Evolutionary conservation across 495 filamentous ascomycete genomes (phyloP).

Genomic region (Aspergillus biplanus): DNA sequence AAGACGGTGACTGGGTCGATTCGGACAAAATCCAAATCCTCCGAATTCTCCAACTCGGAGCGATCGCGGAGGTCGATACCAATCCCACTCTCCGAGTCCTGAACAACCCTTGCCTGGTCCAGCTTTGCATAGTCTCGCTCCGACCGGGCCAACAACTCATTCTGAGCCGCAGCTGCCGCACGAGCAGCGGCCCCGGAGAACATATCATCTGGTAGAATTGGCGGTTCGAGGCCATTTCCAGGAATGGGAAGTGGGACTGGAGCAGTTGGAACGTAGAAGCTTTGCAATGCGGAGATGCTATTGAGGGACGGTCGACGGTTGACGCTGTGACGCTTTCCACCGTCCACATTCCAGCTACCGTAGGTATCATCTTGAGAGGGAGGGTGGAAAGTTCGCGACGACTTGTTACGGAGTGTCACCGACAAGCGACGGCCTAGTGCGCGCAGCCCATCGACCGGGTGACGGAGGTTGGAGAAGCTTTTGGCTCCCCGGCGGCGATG

Average conservation of each 20-base stretch:
- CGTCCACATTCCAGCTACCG: background rate
- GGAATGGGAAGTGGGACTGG: slow-evolving; percentile 41
- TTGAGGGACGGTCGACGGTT: slow-evolving; percentile 46
- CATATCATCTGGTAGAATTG: slow-evolving; percentile 42
- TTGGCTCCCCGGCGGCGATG: slow-evolving; percentile 45
- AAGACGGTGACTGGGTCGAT: slow-evolving; percentile 68
- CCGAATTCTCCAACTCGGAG: slow-evolving; percentile 47
- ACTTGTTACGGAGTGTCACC: slow-evolving; percentile 47
- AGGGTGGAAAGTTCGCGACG: slow-evolving; percentile 38
- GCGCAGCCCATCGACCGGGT: slow-evolving; percentile 49
- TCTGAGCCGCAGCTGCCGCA: slow-evolving; percentile 69
- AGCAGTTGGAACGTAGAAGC: slow-evolving; percentile 42
- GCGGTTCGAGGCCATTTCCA: slow-evolving; percentile 43
- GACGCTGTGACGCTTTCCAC: slow-evolving; percentile 32
- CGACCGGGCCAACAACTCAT: slow-evolving; percentile 54
- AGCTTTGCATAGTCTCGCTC: slow-evolving; percentile 39
- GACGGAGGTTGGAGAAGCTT: slow-evolving; percentile 52
- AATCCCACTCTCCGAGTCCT: slow-evolving; percentile 78
- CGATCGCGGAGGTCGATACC: slow-evolving; percentile 68
- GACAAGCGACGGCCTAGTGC: slow-evolving; percentile 51
- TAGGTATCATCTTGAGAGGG: slow-evolving; percentile 22
- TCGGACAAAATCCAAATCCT: slow-evolving; percentile 44
- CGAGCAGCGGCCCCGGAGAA: slow-evolving; percentile 71
- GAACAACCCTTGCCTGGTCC: slow-evolving; percentile 39
- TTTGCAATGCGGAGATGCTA: slow-evolving; percentile 43